These are phyloP conservation scores for Neurospora intermedia DNA, from an alignment of 495 filamentous ascomycete genomes.

Conservation along the genomic window DNA sequence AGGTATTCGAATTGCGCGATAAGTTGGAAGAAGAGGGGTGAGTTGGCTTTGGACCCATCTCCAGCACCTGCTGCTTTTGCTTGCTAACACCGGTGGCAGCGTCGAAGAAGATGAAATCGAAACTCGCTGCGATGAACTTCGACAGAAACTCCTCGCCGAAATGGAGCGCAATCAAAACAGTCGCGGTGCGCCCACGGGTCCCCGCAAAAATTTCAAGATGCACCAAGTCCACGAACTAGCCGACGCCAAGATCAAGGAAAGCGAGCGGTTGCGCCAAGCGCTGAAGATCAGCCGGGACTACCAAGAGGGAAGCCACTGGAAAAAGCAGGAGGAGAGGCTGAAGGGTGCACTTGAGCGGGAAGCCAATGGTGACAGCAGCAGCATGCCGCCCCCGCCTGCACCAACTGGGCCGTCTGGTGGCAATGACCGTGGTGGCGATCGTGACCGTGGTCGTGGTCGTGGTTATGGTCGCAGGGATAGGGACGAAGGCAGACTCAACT, in stretches of 20 bases:
- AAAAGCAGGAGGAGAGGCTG: slow-evolving; percentile 59
- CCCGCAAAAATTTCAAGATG: slow-evolving; percentile 56
- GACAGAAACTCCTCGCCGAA: slow-evolving; percentile 51
- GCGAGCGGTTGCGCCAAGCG: slow-evolving; percentile 75
- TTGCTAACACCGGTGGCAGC: slow-evolving; percentile 23
- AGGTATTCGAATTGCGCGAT: slow-evolving; percentile 84
- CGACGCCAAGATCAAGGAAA: slow-evolving; percentile 93
- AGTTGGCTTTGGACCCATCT: slow-evolving; percentile 11
- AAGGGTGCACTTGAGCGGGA: slow-evolving; percentile 45
- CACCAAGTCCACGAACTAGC: slow-evolving; percentile 96
- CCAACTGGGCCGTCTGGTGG: background rate
- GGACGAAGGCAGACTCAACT: background rate
- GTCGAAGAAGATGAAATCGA: slow-evolving; percentile 77
- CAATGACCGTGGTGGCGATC: background rate
- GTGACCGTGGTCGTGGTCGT: background rate
- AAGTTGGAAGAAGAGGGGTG: slow-evolving; percentile 79
- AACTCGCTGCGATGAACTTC: slow-evolving; percentile 47
- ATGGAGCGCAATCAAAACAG: slow-evolving; percentile 25
- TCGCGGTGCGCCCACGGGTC: slow-evolving; percentile 18
- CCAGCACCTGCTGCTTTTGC: background rate
- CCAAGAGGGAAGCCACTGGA: slow-evolving; percentile 73
- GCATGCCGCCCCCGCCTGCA: background rate
- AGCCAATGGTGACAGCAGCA: slow-evolving; percentile 10
- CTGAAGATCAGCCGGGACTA: slow-evolving; percentile 83
- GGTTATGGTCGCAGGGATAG: background rate